Evolutionary conservation across 129 eudicot species (phyloP), one percentile per base, ranked within the genome.

Genomic region (Glebionis coronaria): DNA sequence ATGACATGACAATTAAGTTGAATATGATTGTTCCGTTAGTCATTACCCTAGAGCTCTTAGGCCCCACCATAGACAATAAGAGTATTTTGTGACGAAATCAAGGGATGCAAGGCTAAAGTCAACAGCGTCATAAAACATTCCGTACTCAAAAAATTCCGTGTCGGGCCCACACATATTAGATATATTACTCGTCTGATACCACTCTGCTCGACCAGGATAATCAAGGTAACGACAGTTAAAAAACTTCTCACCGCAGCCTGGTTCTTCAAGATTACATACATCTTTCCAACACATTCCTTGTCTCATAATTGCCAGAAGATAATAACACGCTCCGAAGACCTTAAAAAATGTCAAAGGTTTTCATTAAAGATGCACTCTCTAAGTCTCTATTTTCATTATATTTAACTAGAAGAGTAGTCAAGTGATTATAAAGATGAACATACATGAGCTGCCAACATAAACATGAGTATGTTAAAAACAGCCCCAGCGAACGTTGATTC

Each of bases 31-130:
- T 35, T 6, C 25, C 13, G 23, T 56, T 47, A 8, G 11, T 27
- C 19, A 57, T 59, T 82, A 87, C 97, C 95, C 85, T 54, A 91
- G 52, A 49, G 79, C 82, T 70, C 76, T 63, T 47, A 91, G 73
- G 15, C 97, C 95, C 93, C 93, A 87, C 95, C 93, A 91, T 23
- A 91, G 79, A 78, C 89, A 81, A 40, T 81, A 91, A 72, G 69
- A 72, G 77, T 84, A 91, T 58, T 83, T 85, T 19, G 60, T 75
- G 67, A 79, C 61, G 75, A 91, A 91, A 28, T 31, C 44, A 6
- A 88, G 60, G 25, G 78, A 59, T 54, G 82, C 76, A 74, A 87
- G 79, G 8, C 77, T 56, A 42, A 21, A 59, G 12, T 62, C 74
- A 40, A 83, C 59, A 2, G 95, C 95, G 38, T 80, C 86, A 1